These are phyloP conservation scores for Tricholoma saponaceum DNA, from an alignment of 768 basidiomycete species.

Conservation along the genomic window DNA sequence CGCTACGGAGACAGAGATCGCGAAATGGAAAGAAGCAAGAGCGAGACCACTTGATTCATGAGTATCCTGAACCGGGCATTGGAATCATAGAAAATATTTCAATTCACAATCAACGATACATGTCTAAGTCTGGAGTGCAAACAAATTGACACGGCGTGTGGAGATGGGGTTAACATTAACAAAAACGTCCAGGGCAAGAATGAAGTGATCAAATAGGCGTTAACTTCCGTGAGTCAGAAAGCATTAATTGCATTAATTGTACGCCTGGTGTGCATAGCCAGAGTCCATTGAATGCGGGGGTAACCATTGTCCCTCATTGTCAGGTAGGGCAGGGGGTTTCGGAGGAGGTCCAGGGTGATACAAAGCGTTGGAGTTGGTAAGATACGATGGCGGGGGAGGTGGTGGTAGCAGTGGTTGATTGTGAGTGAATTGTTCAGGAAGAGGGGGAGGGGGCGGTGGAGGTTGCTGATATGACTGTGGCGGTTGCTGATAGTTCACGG, in stretches of 20 bases:
- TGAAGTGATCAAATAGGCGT: not conserved
- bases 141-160: constrained; percentile 1
- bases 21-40: constrained; percentile 62
- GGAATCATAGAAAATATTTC: not conserved
- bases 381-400: constrained; percentile 24
- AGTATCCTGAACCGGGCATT: not conserved
- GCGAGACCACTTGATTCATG: constrained; percentile 3
- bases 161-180: constrained; percentile 1
- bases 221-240: not conserved
- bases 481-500: constrained; percentile 35
- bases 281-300: constrained; percentile 19
- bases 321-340: constrained; percentile 31
- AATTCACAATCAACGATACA: not conserved
- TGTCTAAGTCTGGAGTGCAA: constrained; percentile 6
- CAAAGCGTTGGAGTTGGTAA: constrained; percentile 9
- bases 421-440: constrained; percentile 19
- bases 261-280: constrained; percentile 27
- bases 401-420: constrained; percentile 29
- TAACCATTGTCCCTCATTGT: constrained; percentile 33
- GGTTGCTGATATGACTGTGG: constrained; percentile 22
- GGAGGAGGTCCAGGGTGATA: constrained; percentile 38
- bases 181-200: not conserved
- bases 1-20: constrained; percentile 80
- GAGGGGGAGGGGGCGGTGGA: constrained; percentile 35
- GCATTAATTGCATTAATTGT: not conserved